These are phyloP conservation scores for Diaporthe longicolla DNA, from an alignment of 2,329 filamentous ascomycete genomes.

Conservation along the genomic window DNA sequence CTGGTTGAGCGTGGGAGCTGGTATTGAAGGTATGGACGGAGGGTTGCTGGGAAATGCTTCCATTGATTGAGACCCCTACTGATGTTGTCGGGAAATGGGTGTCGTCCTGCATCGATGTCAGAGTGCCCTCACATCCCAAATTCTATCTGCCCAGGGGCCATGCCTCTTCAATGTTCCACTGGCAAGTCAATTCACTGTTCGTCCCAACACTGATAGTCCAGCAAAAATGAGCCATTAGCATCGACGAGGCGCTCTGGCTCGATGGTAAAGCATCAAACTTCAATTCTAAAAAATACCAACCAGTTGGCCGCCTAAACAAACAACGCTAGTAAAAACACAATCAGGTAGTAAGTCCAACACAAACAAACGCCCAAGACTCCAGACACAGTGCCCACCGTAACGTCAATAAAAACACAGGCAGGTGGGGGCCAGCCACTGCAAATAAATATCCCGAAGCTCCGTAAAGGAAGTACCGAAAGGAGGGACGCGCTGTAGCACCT, in stretches of 20 bases:
- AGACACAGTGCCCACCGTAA: conserved; percentile 18
- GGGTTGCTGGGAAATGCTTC: too few relatives aligned
- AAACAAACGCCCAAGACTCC: not conserved
- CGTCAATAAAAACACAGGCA: conserved; percentile 6
- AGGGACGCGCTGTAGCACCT: conserved; percentile 16
- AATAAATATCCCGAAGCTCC: conserved; percentile 7
- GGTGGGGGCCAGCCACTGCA: conserved; percentile 14
- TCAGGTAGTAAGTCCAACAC: conserved; percentile 7
- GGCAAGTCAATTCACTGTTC: not conserved
- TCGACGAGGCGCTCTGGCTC: conserved; percentile 1
- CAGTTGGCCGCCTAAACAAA: conserved; percentile 1
- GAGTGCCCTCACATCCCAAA: not conserved
- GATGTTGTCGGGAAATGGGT: too few relatives aligned
- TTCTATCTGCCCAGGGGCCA: not conserved
- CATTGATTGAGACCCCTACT: too few relatives aligned
- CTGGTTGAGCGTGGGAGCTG: too few relatives aligned
- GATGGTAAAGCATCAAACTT: conserved; percentile 3
- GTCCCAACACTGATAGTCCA: not conserved
- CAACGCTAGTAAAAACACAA: conserved; percentile 2
- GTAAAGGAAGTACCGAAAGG: conserved; percentile 7
- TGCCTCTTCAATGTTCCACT: not conserved
- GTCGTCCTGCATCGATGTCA: not conserved
- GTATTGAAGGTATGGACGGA: too few relatives aligned
- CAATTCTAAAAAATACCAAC: not conserved
- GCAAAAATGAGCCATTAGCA: not conserved